Evolutionary conservation across 495 filamentous ascomycete genomes (phyloP).

Genomic region (Aspergillus hancockii): DNA sequence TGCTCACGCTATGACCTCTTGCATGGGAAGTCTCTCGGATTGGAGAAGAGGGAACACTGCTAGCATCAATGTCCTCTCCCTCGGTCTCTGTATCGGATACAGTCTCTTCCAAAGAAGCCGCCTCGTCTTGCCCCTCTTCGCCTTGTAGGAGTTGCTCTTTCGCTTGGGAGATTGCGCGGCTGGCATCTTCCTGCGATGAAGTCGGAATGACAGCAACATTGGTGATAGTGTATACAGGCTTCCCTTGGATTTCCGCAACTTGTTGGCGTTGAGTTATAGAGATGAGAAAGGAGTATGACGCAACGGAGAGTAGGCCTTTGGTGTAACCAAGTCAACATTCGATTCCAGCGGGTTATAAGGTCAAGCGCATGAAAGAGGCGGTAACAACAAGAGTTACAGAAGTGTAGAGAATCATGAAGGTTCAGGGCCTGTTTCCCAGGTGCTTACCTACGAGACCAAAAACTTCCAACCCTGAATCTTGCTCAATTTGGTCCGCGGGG

Average conservation of each 20-base stretch:
- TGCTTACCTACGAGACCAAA: constrained; percentile 82
- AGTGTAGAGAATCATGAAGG: background rate
- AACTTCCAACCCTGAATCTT: constrained; percentile 60
- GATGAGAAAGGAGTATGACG: constrained; percentile 75
- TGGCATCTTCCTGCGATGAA: constrained; percentile 71
- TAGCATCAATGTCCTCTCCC: constrained; percentile 33
- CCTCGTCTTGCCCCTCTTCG: constrained; percentile 26
- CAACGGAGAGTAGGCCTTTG: constrained; percentile 72
- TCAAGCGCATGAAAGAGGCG: background rate
- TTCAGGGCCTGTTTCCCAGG: background rate
- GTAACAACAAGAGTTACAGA: background rate
- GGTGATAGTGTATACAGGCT: constrained; percentile 79
- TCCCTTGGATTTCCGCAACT: constrained; percentile 81
- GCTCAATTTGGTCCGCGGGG: constrained; percentile 37
- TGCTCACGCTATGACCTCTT: constrained; percentile 44
- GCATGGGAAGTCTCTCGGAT: constrained; percentile 23
- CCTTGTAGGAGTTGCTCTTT: constrained; percentile 43
- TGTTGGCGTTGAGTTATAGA: constrained; percentile 80
- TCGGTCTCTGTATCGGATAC: constrained; percentile 39
- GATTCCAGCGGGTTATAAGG: background rate
- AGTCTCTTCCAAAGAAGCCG: constrained; percentile 36
- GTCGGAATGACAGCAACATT: constrained; percentile 88
- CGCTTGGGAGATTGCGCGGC: constrained; percentile 66
- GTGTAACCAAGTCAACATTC: background rate
- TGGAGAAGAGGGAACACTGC: constrained; percentile 34